Percentiles rank a stretch among this genome's conserved stretches.
Evolutionary conservation across 1,139 yeast species (phyloP).

Genomic region (Hemisphaericaspora xylofermentans): DNA sequence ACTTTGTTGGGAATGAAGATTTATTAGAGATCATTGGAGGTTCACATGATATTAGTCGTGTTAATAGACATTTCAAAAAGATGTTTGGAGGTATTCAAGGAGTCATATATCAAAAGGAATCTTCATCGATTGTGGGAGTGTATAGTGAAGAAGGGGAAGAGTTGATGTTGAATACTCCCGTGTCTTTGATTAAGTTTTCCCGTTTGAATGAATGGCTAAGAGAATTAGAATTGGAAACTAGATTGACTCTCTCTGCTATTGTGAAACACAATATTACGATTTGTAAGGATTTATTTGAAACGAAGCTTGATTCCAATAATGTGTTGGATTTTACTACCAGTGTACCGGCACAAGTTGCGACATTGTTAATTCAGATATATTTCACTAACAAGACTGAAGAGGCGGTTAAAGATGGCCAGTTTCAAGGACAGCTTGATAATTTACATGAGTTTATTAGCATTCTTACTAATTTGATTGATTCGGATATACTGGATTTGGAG

Average conservation of each 20-base stretch:
- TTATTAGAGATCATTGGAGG: conserved; percentile 79
- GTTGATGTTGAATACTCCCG: conserved; percentile 42
- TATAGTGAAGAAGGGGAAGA: conserved; percentile 65
- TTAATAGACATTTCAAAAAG: conserved; percentile 65
- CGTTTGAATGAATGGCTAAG: conserved; percentile 64
- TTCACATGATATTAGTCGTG: conserved; percentile 44
- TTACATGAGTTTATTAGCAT: conserved; percentile 12
- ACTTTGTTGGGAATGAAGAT: conserved; percentile 90
- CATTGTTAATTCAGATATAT: conserved; percentile 57
- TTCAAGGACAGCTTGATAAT: conserved; percentile 6
- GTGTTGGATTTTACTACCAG: conserved; percentile 16
- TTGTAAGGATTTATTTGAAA: conserved; percentile 14
- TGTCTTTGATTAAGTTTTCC: conserved; percentile 44
- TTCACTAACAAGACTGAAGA: conserved; percentile 52
- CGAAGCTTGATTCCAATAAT: conserved; percentile 3
- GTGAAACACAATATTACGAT: conserved; percentile 11
- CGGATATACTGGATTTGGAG: conserved; percentile 27
- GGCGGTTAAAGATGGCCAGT: not conserved
- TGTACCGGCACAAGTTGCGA: conserved; percentile 57
- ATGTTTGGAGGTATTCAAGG: conserved; percentile 68
- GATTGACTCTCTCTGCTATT: conserved; percentile 43
- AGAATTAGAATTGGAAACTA: conserved; percentile 56
- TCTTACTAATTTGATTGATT: conserved; percentile 17
- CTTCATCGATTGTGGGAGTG: conserved; percentile 45
- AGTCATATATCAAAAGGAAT: conserved; percentile 39